A percentile compares a stretch with the other conserved stretches of the same genome.
Conservation (phyloP, 148 eudicot species). For the Vaccinium vitisidaea region DNA sequence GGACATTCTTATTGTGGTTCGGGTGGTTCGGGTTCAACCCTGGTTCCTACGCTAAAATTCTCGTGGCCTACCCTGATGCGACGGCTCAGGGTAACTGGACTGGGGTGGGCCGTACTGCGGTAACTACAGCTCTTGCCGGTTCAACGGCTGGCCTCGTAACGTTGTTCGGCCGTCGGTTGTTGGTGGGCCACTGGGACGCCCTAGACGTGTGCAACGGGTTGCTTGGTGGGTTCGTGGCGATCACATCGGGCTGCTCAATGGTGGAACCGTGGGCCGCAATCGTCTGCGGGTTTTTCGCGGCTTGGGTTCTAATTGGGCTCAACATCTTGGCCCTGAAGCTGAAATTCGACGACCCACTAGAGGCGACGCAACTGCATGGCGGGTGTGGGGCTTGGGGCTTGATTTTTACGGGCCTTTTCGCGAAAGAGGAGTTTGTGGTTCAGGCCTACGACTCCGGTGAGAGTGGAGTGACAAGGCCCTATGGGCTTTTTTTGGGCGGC, state of each 20-base stretch:
- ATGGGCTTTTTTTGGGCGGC: slow-evolving; percentile 63
- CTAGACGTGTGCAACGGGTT: slow-evolving; percentile 66
- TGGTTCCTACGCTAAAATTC: slow-evolving; percentile 51
- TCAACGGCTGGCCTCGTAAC: slow-evolving; percentile 57
- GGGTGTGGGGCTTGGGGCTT: slow-evolving; percentile 81
- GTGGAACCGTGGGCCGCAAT: slow-evolving; percentile 84
- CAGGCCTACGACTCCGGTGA: slow-evolving; percentile 50
- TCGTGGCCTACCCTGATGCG: slow-evolving; percentile 40
- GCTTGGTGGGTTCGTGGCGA: slow-evolving; percentile 67
- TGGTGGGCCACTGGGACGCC: slow-evolving; percentile 72
- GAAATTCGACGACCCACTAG: slow-evolving; percentile 58
- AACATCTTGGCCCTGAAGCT: slow-evolving; percentile 47
- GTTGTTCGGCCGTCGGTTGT: slow-evolving; percentile 42
- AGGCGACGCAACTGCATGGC: slow-evolving; percentile 67
- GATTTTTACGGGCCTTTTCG: slow-evolving; percentile 61
- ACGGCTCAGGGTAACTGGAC: slow-evolving; percentile 58
- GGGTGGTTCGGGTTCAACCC: slow-evolving; percentile 85
- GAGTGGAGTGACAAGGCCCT: slow-evolving; percentile 39
- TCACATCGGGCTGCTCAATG: slow-evolving; percentile 70
- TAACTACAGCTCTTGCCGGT: slow-evolving; percentile 61
- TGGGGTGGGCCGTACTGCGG: slow-evolving; percentile 58
- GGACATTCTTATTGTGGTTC: slow-evolving; percentile 69
- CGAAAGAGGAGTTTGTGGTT: slow-evolving; percentile 56
- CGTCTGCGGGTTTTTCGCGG: slow-evolving; percentile 52
- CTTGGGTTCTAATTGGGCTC: slow-evolving; percentile 61